Base-by-base conservation (phyloP, 192 early-diverging fungal species). In the Martensiomyces pterosporus region DNA sequence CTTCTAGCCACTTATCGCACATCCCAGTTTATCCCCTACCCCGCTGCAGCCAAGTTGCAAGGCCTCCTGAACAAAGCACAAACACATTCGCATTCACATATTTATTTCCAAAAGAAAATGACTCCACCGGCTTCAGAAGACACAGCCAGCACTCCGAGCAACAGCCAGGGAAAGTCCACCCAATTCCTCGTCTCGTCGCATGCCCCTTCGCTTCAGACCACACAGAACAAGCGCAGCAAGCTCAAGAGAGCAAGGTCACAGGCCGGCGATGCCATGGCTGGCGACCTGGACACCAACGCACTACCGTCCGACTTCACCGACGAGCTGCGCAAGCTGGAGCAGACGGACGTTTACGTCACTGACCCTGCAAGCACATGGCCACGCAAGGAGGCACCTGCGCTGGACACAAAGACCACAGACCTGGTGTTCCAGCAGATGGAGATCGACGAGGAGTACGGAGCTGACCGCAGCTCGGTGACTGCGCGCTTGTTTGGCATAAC, bases 381-480 rank as follows among this genome's bases (percentile, higher is more conserved):
- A 14, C 61, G 60, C 34, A 39, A 23, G 19, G 35, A 49, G 26
- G 60, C 66, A 7, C 57, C 60, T 5, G 17, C 39, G 35, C 51
- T 72, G 29, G 55, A 65, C 51, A 22, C 63, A 9, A 34, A 49
- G 24, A 33, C 24, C n/a, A 52, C 45, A 9, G 51, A 40, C 15
- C 61, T 80, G 80, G 87, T 93, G 1, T 98, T 98, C 50, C 94
- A 97, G 64, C 96, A 98, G 59, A 85, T 98, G 67, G 96, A 98
- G 50, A 77, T 90, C 24, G 93, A 96, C 53, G 93, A 98, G 26
- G 79, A 84, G 62, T 78, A 80, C 41, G 77, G 82, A 34, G 49
- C 62, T 3, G 29, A 27, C 17, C 37, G 47, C 12, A 79, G 82
- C 19, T 43, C 60, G 13, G 83, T 90, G 7, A 68, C 81, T 4